Percentiles rank a stretch among this genome's conserved stretches.
Evolutionary conservation across 2,329 filamentous ascomycete genomes (phyloP).

Genomic region (Microcyclosporella mali): DNA sequence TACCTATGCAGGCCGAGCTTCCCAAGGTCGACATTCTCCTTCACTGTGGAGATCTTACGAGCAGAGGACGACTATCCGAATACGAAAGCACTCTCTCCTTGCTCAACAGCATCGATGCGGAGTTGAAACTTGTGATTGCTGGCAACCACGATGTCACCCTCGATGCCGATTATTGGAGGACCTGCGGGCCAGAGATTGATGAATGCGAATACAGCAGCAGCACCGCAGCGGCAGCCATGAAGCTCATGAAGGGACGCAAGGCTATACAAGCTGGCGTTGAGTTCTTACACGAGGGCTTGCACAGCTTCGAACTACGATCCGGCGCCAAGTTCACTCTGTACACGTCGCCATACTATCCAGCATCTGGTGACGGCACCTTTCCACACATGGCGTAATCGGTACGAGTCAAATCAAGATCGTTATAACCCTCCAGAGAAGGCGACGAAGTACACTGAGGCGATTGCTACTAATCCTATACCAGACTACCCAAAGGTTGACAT

Average conservation of each 20-base stretch:
- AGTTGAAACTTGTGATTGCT: constrained; percentile 72
- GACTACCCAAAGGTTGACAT: constrained; percentile 29
- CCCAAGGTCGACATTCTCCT: constrained; percentile 79
- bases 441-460: constrained; percentile 7
- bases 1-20: constrained; percentile 43
- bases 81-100: constrained; percentile 79
- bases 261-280: constrained; percentile 40
- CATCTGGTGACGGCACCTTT: constrained; percentile 51
- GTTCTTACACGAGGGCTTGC: constrained; percentile 49
- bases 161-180: constrained; percentile 47
- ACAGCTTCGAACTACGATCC: constrained; percentile 41
- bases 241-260: constrained; percentile 10
- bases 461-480: constrained; percentile 9
- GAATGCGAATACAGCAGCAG: too few species aligned
- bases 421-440: constrained; percentile 10
- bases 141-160: constrained; percentile 90
- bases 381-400: constrained; percentile 29
- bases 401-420: constrained; percentile 43
- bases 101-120: constrained; percentile 67
- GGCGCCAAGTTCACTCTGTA: constrained; percentile 48
- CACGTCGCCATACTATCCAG: constrained; percentile 49
- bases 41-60: constrained; percentile 80
- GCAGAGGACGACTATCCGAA: constrained; percentile 62
- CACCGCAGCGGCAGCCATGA: constrained; percentile 4
- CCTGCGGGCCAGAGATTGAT: constrained; percentile 1